Conservation (phyloP, 108 stramenopile species). For the Nitzschia sp. region DNA sequence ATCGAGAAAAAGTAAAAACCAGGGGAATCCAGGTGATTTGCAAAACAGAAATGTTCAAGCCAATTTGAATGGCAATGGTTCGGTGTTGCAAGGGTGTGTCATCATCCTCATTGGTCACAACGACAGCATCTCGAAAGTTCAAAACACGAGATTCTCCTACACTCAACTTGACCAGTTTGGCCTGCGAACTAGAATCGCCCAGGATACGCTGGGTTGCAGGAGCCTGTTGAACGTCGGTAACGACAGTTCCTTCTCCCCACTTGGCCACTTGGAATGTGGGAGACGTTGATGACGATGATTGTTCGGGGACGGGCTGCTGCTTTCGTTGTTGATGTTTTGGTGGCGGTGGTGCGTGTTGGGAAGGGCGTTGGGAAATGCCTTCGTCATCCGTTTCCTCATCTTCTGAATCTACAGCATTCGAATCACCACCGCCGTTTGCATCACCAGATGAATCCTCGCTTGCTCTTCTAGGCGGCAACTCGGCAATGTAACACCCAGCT, state of each 20-base stretch:
- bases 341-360: background rate
- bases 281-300: background rate
- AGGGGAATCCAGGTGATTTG: conserved; percentile 25
- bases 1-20: conserved; percentile 10
- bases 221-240: conserved; percentile 12
- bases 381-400: conserved; percentile 27
- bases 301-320: background rate
- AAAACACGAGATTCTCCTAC: conserved; percentile 18
- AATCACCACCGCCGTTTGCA: background rate
- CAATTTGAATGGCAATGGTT: conserved; percentile 28
- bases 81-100: no score
- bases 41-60: conserved; percentile 23
- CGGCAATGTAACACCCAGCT: conserved; percentile 26
- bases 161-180: conserved; percentile 16
- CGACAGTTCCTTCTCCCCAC: conserved; percentile 1
- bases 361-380: conserved; percentile 7
- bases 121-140: background rate
- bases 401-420: conserved; percentile 8
- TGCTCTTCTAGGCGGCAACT: background rate
- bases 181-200: background rate
- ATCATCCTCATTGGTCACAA: background rate
- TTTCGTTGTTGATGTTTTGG: no score
- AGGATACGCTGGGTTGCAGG: conserved; percentile 1
- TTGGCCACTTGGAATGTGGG: background rate
- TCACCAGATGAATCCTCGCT: background rate